phyloP scores from a whole-genome alignment of 1,284 basidiomycete genomes.

The Inonotus hispidus region DNA sequence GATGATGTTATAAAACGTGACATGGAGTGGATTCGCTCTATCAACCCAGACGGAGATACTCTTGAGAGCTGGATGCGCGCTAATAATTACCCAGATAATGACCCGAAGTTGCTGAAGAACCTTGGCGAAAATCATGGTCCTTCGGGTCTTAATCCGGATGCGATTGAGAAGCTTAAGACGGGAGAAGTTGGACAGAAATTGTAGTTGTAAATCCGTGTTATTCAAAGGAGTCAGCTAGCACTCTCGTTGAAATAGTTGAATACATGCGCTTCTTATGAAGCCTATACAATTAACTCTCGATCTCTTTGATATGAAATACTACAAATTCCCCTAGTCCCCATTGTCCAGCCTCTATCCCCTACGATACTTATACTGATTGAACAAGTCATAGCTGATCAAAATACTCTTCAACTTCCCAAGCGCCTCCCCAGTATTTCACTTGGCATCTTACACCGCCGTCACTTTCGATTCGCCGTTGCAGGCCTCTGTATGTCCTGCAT shows the following conservation, averaged over 20 bases:
- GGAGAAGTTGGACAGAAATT: not conserved
- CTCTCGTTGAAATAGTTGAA: no score
- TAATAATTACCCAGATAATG: slow-evolving; percentile 22
- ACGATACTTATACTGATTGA: not conserved
- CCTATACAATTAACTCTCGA: no score
- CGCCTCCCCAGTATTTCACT: slow-evolving; percentile 83
- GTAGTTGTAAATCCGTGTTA: not conserved
- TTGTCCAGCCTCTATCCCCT: no score
- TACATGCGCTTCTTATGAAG: no score
- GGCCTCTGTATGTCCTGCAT: slow-evolving; percentile 71
- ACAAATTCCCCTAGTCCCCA: no score
- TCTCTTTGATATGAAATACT: no score
- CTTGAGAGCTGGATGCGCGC: slow-evolving; percentile 27
- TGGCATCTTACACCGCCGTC: slow-evolving; percentile 74
- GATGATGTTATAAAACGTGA: slow-evolving; percentile 40
- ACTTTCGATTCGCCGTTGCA: slow-evolving; percentile 68
- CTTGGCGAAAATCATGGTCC: slow-evolving; percentile 15
- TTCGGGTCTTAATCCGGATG: not conserved
- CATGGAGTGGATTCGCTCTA: slow-evolving; percentile 35
- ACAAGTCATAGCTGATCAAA: slow-evolving; percentile 41
- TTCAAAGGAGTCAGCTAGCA: no score
- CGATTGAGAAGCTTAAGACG: not conserved
- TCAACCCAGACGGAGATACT: slow-evolving; percentile 30
- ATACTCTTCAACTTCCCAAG: slow-evolving; percentile 90
- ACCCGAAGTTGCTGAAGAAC: slow-evolving; percentile 20